Evolutionary conservation across 1,139 yeast species (phyloP), one percentile per base, ranked within the genome.

Genomic region (Entelexis paramagnoliae): DNA sequence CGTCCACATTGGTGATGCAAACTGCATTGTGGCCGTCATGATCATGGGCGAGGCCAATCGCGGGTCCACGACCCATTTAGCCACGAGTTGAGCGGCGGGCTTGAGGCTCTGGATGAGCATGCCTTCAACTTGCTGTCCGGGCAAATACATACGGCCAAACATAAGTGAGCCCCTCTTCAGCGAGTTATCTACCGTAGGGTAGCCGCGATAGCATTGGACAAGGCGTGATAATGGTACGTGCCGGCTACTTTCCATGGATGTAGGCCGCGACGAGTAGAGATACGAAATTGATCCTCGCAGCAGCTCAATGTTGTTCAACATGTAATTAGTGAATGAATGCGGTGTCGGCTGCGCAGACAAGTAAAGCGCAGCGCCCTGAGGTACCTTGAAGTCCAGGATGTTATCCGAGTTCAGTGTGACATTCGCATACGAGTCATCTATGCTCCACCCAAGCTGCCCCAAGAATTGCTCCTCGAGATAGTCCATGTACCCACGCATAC

Each of bases 91-190:
- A 13, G 88, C 69, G 52, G 73, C 71, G 17, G 75, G 67, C 4
- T 83, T 68, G 39, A 87, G 61, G 52, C 88, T 72, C 56, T 84
- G 79, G 39, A 89, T 79, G 11, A 81, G 62, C 93, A 91, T 82
- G 1, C 96, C 96, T 65, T 91, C 98, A 8, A 93, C 69, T 5
- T 86, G 81, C 22, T 87, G 80, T 1, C 88, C 85, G 0, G 98
- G 98, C 58, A 91, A 80, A 62, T 83, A 85, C 79, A 93, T 78
- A 56, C 94, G 72, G 0, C 97, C 98, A 64, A 87, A 91, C 33
- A 79, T 64, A 17, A 82, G 64, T 14, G 44, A 34, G 1, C 56
- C 56, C 3, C 40, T 36, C 14, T 46, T 16, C 17, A 55, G 58
- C 16, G 24, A 9, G 0, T 61, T 61, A 28, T 42, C 48, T 16